Conservation (phyloP, 441 rosid genomes). For the Syzygium malaccense region DNA sequence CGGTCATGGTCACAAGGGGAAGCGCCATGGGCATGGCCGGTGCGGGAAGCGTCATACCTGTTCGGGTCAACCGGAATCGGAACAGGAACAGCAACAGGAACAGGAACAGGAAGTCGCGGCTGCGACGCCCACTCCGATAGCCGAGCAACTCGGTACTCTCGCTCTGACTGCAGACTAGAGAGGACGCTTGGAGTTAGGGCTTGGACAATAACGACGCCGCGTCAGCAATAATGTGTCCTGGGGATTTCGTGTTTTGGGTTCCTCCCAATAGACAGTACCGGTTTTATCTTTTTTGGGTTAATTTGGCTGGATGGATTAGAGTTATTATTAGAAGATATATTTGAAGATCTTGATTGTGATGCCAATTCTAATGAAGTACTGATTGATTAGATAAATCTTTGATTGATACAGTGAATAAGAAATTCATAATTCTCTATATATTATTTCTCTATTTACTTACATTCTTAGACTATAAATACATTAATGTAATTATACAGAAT, state of each 20-base stretch:
- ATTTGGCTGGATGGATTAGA: neutral
- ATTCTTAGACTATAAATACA: too few species aligned
- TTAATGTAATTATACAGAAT: too few species aligned
- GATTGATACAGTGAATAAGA: too few species aligned
- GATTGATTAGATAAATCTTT: too few species aligned
- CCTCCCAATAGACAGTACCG: neutral
- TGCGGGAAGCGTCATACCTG: neutral
- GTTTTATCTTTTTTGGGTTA: neutral
- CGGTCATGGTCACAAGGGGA: neutral
- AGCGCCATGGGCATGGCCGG: neutral
- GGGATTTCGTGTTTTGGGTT: neutral
- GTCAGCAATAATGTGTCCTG: neutral
- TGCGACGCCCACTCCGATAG: neutral
- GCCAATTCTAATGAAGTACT: too few species aligned
- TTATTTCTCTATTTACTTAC: too few species aligned
- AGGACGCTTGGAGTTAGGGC: neutral
- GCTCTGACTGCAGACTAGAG: neutral
- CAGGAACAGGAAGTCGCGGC: neutral
- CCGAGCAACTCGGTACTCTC: neutral
- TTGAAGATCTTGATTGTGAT: too few species aligned
- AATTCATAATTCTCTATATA: too few species aligned
- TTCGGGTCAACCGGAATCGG: neutral
- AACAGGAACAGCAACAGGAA: neutral
- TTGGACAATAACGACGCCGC: neutral
- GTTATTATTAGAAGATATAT: too few species aligned